A percentile compares a stretch with the other conserved stretches of the same genome.
Conservation (phyloP, 1,139 yeast species). For the Arxiozyma slooffiae region DNA sequence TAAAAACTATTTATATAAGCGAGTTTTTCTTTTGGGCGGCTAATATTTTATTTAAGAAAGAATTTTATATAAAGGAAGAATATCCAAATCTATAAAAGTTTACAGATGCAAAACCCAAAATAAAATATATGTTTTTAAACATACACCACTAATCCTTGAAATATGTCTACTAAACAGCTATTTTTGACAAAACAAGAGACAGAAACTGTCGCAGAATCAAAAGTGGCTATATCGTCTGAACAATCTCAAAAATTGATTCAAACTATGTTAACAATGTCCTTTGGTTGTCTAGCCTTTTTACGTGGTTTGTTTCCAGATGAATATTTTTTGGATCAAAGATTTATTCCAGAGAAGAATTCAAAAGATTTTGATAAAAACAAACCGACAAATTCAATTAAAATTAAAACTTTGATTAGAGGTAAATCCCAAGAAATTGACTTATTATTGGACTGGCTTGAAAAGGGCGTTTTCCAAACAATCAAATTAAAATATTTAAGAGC, state of each 20-base stretch:
- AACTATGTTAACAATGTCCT: conserved; percentile 38
- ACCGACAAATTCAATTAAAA: conserved; percentile 32
- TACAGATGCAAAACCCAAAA: background rate
- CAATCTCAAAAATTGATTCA: conserved; percentile 37
- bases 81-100: too few relatives aligned
- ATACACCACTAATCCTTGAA: background rate
- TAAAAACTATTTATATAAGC: too few relatives aligned
- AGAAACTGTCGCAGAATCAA: conserved; percentile 15
- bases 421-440: conserved; percentile 37
- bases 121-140: too few relatives aligned
- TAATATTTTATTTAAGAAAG: too few relatives aligned
- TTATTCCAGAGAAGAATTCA: conserved; percentile 32
- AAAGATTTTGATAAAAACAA: conserved; percentile 5
- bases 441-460: conserved; percentile 44
- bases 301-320: conserved; percentile 44
- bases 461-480: conserved; percentile 40
- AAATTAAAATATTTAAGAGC: conserved; percentile 36
- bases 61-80: background rate
- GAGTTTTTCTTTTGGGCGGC: background rate
- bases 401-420: conserved; percentile 40
- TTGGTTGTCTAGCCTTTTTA: conserved; percentile 44
- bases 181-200: conserved; percentile 14
- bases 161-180: conserved; percentile 27
- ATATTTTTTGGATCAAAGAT: conserved; percentile 37
- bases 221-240: conserved; percentile 22